Percentiles rank a stretch among this genome's conserved stretches.
Evolutionary conservation across 768 basidiomycete species (phyloP).

Genomic region (Auriculariales sp.): DNA sequence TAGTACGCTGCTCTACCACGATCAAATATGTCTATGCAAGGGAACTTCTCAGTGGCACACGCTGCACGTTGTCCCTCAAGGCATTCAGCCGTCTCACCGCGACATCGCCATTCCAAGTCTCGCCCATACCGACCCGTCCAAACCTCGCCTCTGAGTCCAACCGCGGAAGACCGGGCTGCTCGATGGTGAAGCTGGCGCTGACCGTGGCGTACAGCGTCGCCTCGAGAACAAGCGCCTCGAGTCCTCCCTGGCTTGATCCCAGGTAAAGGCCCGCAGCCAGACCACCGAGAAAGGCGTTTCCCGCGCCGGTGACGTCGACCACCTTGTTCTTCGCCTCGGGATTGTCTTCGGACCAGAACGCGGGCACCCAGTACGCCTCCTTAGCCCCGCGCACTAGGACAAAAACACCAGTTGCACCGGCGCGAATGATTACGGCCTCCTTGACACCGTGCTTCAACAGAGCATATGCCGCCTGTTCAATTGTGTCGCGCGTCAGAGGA

Average conservation of each 20-base stretch:
- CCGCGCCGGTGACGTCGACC: conserved; percentile 84
- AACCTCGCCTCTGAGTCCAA: conserved; percentile 22
- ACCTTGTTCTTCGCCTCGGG: conserved; percentile 37
- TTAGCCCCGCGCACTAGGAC: conserved; percentile 28
- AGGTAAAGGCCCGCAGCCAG: conserved; percentile 56
- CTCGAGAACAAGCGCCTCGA: too few species aligned
- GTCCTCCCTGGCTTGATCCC: too few species aligned
- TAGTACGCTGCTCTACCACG: not conserved
- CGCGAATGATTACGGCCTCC: conserved; percentile 60
- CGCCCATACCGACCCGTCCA: conserved; percentile 8
- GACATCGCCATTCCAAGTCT: conserved; percentile 58
- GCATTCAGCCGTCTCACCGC: conserved; percentile 42
- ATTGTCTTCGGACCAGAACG: conserved; percentile 48
- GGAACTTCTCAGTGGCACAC: too few species aligned
- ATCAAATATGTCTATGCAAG: conserved; percentile 20
- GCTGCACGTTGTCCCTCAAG: conserved; percentile 28
- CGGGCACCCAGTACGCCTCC: conserved; percentile 49
- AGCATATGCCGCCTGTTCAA: conserved; percentile 52
- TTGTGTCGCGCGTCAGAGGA: conserved; percentile 31
- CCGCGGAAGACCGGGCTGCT: conserved; percentile 66
- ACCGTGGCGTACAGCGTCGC: conserved; percentile 65
- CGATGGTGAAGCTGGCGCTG: conserved; percentile 70
- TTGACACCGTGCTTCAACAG: conserved; percentile 47
- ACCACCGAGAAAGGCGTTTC: conserved; percentile 80
- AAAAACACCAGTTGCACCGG: conserved; percentile 60